A percentile compares a stretch with the other conserved stretches of the same genome.
phyloP scores from a whole-genome alignment of 768 basidiomycete species.

The Leucocoprinus leucothites region DNA sequence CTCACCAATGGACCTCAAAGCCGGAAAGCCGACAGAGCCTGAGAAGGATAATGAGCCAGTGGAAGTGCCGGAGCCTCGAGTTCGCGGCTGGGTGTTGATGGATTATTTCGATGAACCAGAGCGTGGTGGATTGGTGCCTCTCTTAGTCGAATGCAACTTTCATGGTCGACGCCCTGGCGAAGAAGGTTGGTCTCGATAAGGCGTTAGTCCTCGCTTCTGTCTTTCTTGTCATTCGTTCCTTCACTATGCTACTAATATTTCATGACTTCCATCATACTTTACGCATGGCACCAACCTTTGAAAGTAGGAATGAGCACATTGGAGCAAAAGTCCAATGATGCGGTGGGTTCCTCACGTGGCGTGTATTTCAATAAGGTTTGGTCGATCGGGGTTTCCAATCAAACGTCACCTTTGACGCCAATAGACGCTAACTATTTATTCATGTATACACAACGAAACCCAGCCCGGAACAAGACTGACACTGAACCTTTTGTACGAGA shows the following conservation, averaged over 20 bases:
- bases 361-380: background rate
- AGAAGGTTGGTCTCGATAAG: constrained; percentile 36
- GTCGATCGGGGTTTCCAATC: background rate
- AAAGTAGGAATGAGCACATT: too few species aligned
- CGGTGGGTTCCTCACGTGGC: background rate
- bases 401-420: constrained; percentile 21
- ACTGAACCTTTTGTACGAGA: background rate
- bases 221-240: background rate
- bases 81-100: constrained; percentile 75
- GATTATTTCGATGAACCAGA: constrained; percentile 71
- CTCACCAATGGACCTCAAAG: constrained; percentile 10
- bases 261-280: too few species aligned
- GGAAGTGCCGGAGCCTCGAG: constrained; percentile 38
- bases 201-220: too few species aligned
- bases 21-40: constrained; percentile 6
- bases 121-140: constrained; percentile 46
- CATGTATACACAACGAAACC: too few species aligned
- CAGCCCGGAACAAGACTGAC: background rate
- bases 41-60: background rate
- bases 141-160: constrained; percentile 80
- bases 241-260: background rate
- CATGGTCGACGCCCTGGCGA: constrained; percentile 41
- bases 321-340: too few species aligned
- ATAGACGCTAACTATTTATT: background rate
- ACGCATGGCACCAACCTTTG: too few species aligned